A percentile compares a stretch with the other conserved stretches of the same genome.
Evolutionary conservation across 352 stramenopile species (phyloP).

Genomic region (Globisporangium uncinulatum): DNA sequence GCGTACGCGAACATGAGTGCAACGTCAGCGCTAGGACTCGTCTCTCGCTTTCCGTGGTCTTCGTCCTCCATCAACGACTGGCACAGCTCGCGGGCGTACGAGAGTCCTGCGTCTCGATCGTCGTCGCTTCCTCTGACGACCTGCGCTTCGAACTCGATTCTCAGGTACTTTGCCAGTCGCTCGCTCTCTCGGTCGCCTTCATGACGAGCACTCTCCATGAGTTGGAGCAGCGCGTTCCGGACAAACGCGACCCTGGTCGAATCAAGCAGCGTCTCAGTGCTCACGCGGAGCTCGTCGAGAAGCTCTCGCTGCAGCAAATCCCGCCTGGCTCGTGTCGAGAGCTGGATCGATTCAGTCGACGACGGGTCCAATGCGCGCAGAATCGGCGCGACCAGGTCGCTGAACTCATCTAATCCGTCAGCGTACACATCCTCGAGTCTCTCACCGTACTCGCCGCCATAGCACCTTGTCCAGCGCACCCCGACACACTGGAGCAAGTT

Average conservation of each 20-base stretch:
- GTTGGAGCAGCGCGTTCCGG: slow-evolving; percentile 27
- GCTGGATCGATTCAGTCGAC: slow-evolving; percentile 16
- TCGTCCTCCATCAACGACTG: slow-evolving; percentile 19
- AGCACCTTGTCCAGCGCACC: slow-evolving; percentile 11
- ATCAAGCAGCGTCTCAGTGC: slow-evolving; percentile 17
- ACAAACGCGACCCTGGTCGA: slow-evolving; percentile 39
- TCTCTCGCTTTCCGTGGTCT: neutral
- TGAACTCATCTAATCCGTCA: slow-evolving; percentile 31
- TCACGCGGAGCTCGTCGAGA: slow-evolving; percentile 22
- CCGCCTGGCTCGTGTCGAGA: slow-evolving; percentile 22
- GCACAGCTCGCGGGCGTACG: slow-evolving; percentile 26
- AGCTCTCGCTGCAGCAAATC: slow-evolving; percentile 18
- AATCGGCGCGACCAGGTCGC: slow-evolving; percentile 33
- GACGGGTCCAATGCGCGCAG: slow-evolving; percentile 31
- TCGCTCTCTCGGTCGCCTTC: slow-evolving; percentile 3
- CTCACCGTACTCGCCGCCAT: neutral
- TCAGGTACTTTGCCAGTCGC: slow-evolving; percentile 30
- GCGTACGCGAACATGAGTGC: slow-evolving; percentile 45
- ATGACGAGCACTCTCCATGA: slow-evolving; percentile 18
- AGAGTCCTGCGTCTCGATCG: slow-evolving; percentile 2
- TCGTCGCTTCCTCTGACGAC: slow-evolving; percentile 4
- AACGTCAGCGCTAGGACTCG: slow-evolving; percentile 9
- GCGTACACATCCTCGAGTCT: slow-evolving; percentile 20
- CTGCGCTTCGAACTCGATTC: slow-evolving; percentile 44
- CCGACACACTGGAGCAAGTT: slow-evolving; percentile 43